Evolutionary conservation across 495 filamentous ascomycete genomes (phyloP).

Genomic region (Podospora tetraspora): DNA sequence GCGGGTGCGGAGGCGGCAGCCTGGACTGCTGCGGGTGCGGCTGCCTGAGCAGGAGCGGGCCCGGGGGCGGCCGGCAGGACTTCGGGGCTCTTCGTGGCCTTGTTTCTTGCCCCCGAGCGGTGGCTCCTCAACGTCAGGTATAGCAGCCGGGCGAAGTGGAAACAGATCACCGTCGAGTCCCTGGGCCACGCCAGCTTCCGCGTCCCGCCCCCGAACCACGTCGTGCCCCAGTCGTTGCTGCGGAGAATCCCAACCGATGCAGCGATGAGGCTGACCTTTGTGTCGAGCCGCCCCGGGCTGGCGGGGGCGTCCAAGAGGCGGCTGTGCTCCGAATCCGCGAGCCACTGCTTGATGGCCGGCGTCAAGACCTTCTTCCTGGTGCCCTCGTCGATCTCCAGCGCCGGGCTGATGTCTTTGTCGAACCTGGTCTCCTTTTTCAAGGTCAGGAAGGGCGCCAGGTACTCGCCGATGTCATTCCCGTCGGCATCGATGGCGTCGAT

Average conservation of each 20-base stretch:
- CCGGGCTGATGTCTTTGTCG: too few species aligned
- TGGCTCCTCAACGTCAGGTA: not conserved
- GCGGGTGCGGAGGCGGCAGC: too few species aligned
- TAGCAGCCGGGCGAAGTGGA: not conserved
- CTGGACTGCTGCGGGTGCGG: too few species aligned
- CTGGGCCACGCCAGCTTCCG: not conserved
- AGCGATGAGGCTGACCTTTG: not conserved
- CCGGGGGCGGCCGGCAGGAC: not conserved
- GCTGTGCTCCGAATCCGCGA: not conserved
- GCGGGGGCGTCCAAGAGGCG: not conserved
- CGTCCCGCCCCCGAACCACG: not conserved
- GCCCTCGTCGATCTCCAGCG: not conserved
- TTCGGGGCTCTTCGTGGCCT: not conserved
- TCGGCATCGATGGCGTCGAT: not conserved
- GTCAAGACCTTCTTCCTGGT: not conserved
- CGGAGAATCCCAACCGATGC: not conserved
- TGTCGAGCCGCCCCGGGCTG: not conserved
- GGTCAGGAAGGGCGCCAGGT: not conserved
- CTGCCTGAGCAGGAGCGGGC: not conserved
- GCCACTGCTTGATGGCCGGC: not conserved
- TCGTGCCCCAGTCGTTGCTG: not conserved
- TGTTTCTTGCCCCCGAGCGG: not conserved
- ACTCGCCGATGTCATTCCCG: not conserved
- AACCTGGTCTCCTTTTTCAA: too few species aligned
- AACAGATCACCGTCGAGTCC: not conserved